Percentiles rank a stretch among this genome's conserved stretches.
Conservation (phyloP, 345 rosid genomes). For the Lumnitzera littorea region DNA sequence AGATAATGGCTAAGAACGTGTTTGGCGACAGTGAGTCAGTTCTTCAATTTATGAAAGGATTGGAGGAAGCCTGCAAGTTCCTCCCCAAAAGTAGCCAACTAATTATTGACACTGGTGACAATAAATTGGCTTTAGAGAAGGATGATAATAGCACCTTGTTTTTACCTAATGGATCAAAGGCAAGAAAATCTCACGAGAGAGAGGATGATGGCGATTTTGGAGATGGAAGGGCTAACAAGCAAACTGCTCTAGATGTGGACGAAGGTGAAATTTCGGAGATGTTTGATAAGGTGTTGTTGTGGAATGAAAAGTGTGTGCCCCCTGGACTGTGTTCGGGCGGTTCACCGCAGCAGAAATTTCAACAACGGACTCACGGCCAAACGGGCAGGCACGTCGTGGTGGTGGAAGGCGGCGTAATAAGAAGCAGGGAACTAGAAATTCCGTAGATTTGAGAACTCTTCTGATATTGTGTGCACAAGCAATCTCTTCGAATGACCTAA, state of each 20-base stretch:
- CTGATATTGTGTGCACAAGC: conserved; percentile 77
- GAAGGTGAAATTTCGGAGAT: conserved; percentile 51
- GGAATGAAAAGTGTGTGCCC: conserved; percentile 4
- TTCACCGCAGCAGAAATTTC: conserved; percentile 6
- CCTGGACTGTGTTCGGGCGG: not conserved
- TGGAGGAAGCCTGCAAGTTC: conserved; percentile 43
- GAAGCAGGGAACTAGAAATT: conserved; percentile 34
- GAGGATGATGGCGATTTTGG: conserved; percentile 35
- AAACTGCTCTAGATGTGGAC: conserved; percentile 36
- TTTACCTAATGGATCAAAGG: conserved; percentile 21
- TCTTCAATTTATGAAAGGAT: conserved; percentile 28
- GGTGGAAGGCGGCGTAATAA: conserved; percentile 27
- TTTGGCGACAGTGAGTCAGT: conserved; percentile 29
- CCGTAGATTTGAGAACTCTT: conserved; percentile 62
- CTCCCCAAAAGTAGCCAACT: conserved; percentile 21
- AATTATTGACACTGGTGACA: conserved; percentile 14
- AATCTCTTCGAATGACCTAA: conserved; percentile 42
- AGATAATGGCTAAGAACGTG: conserved; percentile 27
- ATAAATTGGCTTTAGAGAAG: not conserved
- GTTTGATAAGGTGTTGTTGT: conserved; percentile 69
- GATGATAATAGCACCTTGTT: conserved; percentile 15
- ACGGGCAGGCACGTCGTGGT: conserved; percentile 21
- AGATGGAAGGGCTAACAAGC: conserved; percentile 63
- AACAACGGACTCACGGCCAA: conserved; percentile 15
- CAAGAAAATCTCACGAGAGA: conserved; percentile 45